Conservation (phyloP, 2,329 filamentous ascomycete species). For the Aspergillus neotritici region DNA sequence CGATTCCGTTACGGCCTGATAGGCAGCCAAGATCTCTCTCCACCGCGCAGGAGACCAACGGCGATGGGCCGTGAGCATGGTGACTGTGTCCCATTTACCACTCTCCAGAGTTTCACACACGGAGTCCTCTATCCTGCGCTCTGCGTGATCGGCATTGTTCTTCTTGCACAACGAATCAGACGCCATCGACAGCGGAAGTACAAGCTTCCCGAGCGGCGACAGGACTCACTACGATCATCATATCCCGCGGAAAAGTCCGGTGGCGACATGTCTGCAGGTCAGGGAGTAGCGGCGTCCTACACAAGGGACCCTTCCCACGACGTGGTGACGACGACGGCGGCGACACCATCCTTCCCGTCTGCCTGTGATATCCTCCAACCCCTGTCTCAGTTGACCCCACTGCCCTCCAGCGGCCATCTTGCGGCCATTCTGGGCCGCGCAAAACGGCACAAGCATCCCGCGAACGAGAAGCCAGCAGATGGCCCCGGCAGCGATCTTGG, state of each 20-base stretch:
- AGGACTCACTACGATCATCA: constrained; percentile 12
- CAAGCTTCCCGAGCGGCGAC: constrained; percentile 12
- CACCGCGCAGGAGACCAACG: constrained; percentile 7
- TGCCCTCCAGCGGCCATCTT: constrained; percentile 22
- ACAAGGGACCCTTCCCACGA: constrained; percentile 3
- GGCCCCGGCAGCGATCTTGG: not conserved
- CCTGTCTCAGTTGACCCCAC: constrained; percentile 15
- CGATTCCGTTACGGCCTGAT: too few relatives aligned
- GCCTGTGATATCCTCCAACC: constrained; percentile 23
- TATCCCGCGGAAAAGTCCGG: constrained; percentile 10
- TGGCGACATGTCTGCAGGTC: constrained; percentile 13
- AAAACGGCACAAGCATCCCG: constrained; percentile 3
- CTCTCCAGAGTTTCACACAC: constrained; percentile 9
- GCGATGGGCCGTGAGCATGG: constrained; percentile 14
- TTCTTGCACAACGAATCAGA: constrained; percentile 15
- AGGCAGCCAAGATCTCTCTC: not conserved
- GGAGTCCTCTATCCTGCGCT: constrained; percentile 13
- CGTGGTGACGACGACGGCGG: not conserved
- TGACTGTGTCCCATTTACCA: constrained; percentile 5
- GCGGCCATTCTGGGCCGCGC: constrained; percentile 14
- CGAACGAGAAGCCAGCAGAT: not conserved
- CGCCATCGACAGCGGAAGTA: constrained; percentile 11
- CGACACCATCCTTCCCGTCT: constrained; percentile 12
- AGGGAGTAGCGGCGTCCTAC: constrained; percentile 7
- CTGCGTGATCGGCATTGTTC: constrained; percentile 14